phyloP scores from a whole-genome alignment of 2,329 filamentous ascomycete species.

The Fusarium floridanum region DNA sequence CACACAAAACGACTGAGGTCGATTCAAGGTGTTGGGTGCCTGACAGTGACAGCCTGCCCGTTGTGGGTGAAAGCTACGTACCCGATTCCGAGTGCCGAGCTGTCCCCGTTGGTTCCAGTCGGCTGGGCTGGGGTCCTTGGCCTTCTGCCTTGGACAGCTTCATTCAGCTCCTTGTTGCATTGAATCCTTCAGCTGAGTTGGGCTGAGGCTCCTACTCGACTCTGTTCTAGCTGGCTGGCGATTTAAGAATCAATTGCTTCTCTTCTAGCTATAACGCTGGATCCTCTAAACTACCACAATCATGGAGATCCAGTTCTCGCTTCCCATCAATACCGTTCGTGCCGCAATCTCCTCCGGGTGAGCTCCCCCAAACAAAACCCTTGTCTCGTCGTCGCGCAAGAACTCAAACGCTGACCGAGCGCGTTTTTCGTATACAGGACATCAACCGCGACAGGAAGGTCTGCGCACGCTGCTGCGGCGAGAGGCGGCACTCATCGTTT shows the following conservation, averaged over 20 bases:
- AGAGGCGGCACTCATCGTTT: constrained; percentile 53
- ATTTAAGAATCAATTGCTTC: not conserved
- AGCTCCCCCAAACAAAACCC: constrained; percentile 28
- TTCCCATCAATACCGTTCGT: constrained; percentile 44
- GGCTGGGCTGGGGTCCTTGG: constrained; percentile 21
- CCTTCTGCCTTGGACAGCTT: constrained; percentile 25
- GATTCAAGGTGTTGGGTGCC: not conserved
- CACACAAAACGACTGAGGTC: constrained; percentile 16
- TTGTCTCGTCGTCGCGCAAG: constrained; percentile 12
- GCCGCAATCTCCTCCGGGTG: constrained; percentile 42
- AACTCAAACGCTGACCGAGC: constrained; percentile 26
- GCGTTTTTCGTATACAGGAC: constrained; percentile 24
- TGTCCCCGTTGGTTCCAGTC: constrained; percentile 1
- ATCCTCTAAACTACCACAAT: constrained; percentile 11
- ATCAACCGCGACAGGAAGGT: constrained; percentile 30
- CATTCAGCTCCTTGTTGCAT: constrained; percentile 21
- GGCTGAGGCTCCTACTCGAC: constrained; percentile 12
- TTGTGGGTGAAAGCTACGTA: constrained; percentile 10
- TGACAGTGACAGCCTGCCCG: not conserved
- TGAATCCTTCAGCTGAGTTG: constrained; percentile 7
- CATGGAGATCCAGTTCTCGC: constrained; percentile 57
- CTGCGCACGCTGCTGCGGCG: constrained; percentile 33
- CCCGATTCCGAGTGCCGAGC: constrained; percentile 33
- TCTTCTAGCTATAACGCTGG: constrained; percentile 17
- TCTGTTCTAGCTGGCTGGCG: not conserved